Evolutionary conservation across 2,329 filamentous ascomycete species (phyloP), one percentile per base, ranked within the genome.

Genomic region (Trichoderma koningiopsis): DNA sequence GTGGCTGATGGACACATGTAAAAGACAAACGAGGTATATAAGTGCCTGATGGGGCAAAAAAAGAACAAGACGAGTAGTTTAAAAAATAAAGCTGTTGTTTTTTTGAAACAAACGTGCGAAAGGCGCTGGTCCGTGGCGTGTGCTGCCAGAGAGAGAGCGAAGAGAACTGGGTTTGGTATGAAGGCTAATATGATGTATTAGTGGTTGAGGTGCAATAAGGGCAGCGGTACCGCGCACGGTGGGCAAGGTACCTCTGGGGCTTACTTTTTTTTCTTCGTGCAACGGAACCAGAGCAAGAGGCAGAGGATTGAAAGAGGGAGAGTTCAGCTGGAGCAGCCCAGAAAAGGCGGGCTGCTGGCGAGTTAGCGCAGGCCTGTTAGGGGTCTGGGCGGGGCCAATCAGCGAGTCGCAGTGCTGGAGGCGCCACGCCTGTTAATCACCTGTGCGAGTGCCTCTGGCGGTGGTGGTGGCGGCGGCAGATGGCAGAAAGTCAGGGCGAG

Each of bases 1-100:
- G 73, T 72, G 74, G 72, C 76, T 80, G 80, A 79, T 79, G 81
- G 73, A 82, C 81, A 83, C 83, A 84, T 84, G 81, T 82, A 85
- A 84, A 79, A 77, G 52, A 22, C 33, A 43, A 70, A 37, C 40
- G 14, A 61, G 43, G 53, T 68, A 35, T 63, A 67, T 55, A 60
- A 49, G 47, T 68, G 56, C 58, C 62, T 49, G 60, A 67, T 59
- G 69, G 47, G 53, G 33, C 62, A 65, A 22, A 65, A 65, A 22
- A 47, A 57, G 40, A 43, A 43, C 14, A 43, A 43, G 40, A 43
- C 7, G 19, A 43, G 40, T n/a, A 43, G 40, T 35, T 35, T 35
- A 35, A 27, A 40, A 24, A 33, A n/a, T 47, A 16, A 52, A 27
- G 27, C 43, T 49, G 47, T 13, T 43, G 27, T 27, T 35, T 35